Base-by-base conservation (phyloP, 176 grass and related monocot species). In the Chrysopogon serrulatus region DNA sequence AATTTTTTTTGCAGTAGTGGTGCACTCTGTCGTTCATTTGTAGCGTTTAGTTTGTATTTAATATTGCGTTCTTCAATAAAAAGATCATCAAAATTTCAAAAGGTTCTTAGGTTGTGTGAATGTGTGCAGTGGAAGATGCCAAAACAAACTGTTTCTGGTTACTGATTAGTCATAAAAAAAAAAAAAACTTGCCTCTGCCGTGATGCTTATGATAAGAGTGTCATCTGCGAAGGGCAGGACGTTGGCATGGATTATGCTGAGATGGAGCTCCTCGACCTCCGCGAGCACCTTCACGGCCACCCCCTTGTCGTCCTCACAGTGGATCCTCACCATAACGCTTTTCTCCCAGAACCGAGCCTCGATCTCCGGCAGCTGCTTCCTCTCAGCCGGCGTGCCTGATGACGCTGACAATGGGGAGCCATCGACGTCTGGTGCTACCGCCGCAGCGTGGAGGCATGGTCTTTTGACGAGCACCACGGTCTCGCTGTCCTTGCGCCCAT, bases 311-410 rank as follows among this genome's bases (percentile, higher is more conserved):
- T 86, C 78, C 45, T 84, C 60, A 56, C 88, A 84, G 39, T 84
- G 86, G 69, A 95, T 72, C 79, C 90, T 86, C 81, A 95, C 73
- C 67, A 92, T 87, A 26, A 95, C 78, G 45, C 44, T 86, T 43
- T 76, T 79, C 14, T 86, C 90, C 2, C 70, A 86, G 36, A 95
- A 63, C 13, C 82, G 72, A 5, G 62, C 86, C 28, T 95, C 90
- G 33, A 92, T 89, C 83, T 90, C 90, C 13, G 88, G 90, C 44
- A 92, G 71, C 13, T 53, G 21, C 1, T 33, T 41, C 47, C 49
- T 68, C 61, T 23, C 19, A 26, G 10, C 39, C 57, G 49, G 36
- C 24, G 49, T 9, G 9, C 12, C 53, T 1, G 80, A 82, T 1
- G 80, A 47, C 31, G 7, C 51, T 28, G 72, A 59, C 14, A 68